phyloP scores from a whole-genome alignment of 1,284 basidiomycete genomes.

The Pterula multifida region DNA sequence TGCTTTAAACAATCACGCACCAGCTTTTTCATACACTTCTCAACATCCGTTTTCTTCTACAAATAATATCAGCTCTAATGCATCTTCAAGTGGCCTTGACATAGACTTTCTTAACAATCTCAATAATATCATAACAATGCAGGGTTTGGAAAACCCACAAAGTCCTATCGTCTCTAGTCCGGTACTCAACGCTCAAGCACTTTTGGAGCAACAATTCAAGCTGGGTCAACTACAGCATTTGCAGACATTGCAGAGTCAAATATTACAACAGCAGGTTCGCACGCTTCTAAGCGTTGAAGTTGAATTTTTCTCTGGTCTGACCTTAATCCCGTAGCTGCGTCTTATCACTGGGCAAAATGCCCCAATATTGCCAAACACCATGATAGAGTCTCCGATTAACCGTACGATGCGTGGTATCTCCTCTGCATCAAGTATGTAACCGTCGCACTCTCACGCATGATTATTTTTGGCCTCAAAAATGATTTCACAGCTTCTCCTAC shows the following conservation, averaged over 20 bases:
- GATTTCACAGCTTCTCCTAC: conserved; percentile 25
- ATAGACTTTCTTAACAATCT: not conserved
- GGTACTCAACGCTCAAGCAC: conserved; percentile 23
- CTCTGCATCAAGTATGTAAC: conserved; percentile 3
- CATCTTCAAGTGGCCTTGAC: not conserved
- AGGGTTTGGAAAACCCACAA: conserved; percentile 10
- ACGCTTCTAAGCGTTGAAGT: conserved; percentile 8
- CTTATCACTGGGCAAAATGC: conserved; percentile 47
- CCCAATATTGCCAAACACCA: conserved; percentile 21
- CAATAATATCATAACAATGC: conserved; percentile 9
- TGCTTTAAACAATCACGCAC: not conserved
- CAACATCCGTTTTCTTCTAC: not conserved
- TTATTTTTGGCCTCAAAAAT: conserved; percentile 1
- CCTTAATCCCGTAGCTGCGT: conserved; percentile 59
- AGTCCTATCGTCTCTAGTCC: conserved; percentile 1
- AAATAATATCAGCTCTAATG: not conserved
- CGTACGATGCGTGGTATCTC: conserved; percentile 19
- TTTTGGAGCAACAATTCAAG: conserved; percentile 56
- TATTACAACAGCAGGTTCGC: conserved; percentile 72
- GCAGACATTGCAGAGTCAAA: conserved; percentile 69
- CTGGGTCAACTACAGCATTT: conserved; percentile 64
- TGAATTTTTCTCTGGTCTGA: conserved; percentile 9
- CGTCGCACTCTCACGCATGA: not conserved
- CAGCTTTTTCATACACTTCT: conserved; percentile 12
- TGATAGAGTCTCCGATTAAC: conserved; percentile 24